Evolutionary conservation across 345 rosid genomes (phyloP).

Genomic region (Nephelium lappaceum): DNA sequence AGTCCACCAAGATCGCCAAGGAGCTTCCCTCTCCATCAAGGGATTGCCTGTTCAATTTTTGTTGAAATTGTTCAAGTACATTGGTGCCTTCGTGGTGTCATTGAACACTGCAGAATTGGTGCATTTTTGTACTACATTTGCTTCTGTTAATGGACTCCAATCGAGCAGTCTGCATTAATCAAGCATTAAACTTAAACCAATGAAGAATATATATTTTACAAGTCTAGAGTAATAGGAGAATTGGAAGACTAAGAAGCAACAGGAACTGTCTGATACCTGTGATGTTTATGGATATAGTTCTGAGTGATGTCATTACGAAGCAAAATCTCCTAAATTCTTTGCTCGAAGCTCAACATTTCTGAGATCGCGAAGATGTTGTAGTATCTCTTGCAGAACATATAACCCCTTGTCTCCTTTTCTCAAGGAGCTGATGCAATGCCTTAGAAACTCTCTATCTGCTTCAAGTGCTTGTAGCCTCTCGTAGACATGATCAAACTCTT

Average conservation of each 20-base stretch:
- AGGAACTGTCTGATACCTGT: slow-evolving; percentile 32
- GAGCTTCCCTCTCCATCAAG: slow-evolving; percentile 43
- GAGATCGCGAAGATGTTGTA: slow-evolving; percentile 85
- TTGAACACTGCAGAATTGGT: slow-evolving; percentile 9
- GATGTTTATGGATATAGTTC: slow-evolving; percentile 7
- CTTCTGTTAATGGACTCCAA: slow-evolving; percentile 23
- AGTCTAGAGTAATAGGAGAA: background rate
- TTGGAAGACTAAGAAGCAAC: background rate
- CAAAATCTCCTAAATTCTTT: slow-evolving; percentile 43
- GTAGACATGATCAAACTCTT: slow-evolving; percentile 80
- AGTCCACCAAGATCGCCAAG: slow-evolving; percentile 34
- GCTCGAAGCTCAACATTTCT: slow-evolving; percentile 57
- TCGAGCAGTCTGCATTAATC: slow-evolving; percentile 28
- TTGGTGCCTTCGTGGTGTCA: slow-evolving; percentile 7
- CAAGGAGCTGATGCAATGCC: slow-evolving; percentile 81
- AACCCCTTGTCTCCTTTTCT: slow-evolving; percentile 92
- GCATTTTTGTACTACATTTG: slow-evolving; percentile 12
- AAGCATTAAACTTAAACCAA: background rate
- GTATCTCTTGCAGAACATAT: slow-evolving; percentile 74
- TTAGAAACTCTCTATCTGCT: slow-evolving; percentile 90
- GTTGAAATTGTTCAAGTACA: slow-evolving; percentile 14
- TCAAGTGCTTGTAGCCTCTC: slow-evolving; percentile 90
- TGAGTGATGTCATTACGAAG: slow-evolving; percentile 19
- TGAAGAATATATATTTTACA: background rate
- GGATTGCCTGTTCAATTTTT: slow-evolving; percentile 17